These are phyloP conservation scores for Cadophora sp. DNA, from an alignment of 2,329 filamentous ascomycete species.

Conservation along the genomic window DNA sequence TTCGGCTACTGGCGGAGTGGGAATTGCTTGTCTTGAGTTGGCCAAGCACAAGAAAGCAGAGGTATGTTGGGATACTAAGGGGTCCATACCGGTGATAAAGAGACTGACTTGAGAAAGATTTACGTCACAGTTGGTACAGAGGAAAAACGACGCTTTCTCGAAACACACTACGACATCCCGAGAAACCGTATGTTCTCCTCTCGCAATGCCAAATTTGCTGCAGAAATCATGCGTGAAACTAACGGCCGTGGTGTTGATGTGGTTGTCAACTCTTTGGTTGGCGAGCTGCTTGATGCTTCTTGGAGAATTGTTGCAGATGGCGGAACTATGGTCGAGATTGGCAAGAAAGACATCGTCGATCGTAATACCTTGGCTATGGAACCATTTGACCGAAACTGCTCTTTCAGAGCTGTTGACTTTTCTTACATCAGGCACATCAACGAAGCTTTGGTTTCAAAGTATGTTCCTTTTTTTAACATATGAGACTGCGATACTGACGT, in stretches of 20 bases:
- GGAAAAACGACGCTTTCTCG: background rate
- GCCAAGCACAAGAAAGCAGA: conserved; percentile 41
- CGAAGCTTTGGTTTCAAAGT: no score
- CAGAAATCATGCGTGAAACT: background rate
- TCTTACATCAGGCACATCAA: no score
- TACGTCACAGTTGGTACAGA: background rate
- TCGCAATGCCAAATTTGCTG: background rate
- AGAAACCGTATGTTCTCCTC: background rate
- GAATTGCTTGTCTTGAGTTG: conserved; percentile 44
- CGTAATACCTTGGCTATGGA: background rate
- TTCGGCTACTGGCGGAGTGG: conserved; percentile 42
- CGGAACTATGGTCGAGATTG: background rate
- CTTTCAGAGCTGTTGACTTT: background rate
- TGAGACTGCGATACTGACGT: no score
- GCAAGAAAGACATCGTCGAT: background rate
- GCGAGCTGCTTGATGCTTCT: background rate
- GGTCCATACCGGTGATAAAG: no score
- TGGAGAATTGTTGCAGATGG: background rate
- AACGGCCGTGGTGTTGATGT: background rate
- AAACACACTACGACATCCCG: background rate
- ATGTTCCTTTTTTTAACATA: no score
- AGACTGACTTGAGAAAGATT: no score
- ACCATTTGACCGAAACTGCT: background rate
- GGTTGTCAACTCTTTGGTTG: background rate
- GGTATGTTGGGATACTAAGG: no score